These are phyloP conservation scores for Mitragyna speciosa DNA, from an alignment of 257 asterid species.

Conservation along the genomic window DNA sequence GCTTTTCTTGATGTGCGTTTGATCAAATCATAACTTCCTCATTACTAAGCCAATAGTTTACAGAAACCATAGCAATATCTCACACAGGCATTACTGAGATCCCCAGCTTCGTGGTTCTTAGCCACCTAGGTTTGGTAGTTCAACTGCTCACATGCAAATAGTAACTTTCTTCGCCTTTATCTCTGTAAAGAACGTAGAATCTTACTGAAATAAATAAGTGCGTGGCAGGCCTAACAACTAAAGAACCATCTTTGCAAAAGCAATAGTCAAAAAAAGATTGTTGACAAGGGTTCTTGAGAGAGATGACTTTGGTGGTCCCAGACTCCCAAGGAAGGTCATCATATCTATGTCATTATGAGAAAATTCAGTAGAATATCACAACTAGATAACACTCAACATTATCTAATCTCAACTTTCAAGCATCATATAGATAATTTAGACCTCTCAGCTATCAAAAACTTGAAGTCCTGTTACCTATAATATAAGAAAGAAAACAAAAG, in stretches of 20 bases:
- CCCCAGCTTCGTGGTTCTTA: conserved; percentile 8
- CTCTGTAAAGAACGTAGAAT: conserved; percentile 27
- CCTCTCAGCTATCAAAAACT: background rate
- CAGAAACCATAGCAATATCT: background rate
- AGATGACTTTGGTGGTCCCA: conserved; percentile 40
- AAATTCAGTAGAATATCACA: conserved; percentile 33
- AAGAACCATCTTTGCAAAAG: conserved; percentile 51
- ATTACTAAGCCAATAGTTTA: background rate
- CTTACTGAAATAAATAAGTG: conserved; percentile 11
- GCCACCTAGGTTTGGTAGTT: conserved; percentile 19
- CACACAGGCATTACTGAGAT: background rate
- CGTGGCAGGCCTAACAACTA: conserved; percentile 23
- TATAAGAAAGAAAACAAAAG: conserved; percentile 22
- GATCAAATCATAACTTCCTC: background rate
- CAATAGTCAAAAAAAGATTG: conserved; percentile 37
- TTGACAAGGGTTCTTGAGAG: conserved; percentile 31
- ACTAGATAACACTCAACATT: conserved; percentile 18
- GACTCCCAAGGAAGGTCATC: background rate
- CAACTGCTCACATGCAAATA: conserved; percentile 49
- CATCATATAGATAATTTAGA: conserved; percentile 1
- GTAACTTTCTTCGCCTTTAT: conserved; percentile 3
- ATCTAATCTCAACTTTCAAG: conserved; percentile 17
- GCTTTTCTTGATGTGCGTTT: conserved; percentile 22
- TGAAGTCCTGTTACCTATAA: conserved; percentile 20
- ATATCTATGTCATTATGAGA: conserved; percentile 26